Evolutionary conservation across 2,329 filamentous ascomycete species (phyloP), one percentile per base, ranked within the genome.

Genomic region (Cercospora sp.): DNA sequence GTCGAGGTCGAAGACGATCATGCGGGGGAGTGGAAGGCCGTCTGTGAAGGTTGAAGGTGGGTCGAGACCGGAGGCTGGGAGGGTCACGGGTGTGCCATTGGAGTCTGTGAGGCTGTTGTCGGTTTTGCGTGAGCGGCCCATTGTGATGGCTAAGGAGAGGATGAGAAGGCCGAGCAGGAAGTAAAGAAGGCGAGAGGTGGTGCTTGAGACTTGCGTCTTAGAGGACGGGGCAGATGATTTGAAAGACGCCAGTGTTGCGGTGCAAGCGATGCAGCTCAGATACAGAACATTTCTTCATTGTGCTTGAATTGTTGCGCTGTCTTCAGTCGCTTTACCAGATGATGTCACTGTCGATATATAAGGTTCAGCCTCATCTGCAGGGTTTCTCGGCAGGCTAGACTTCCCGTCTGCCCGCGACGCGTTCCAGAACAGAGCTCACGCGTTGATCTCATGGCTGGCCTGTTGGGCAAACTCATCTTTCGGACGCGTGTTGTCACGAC

Each of bases 1-100:
- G 84, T 98, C 94, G 70, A 98, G 88, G 79, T 98, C 95, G 82
- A 98, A 97, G 71, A 95, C 91, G 74, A 98, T 86, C 73, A 97
- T 86, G 69, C 90, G 89, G 0, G 94, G 94, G 1, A 97, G 86
- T 0, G 93, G 91, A 0, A 89, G 86, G 51, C 87, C 85, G 72
- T 90, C 88, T 69, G 81, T 87, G 80, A 90, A 88, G 12, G 87
- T 89, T 16, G 81, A 78, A 3, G 86, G 86, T 70, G 81, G 78
- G 39, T 75, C 72, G 5, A 79, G 75, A 23, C 76, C 75, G 23
- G 77, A 72, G 9, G 81, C 75, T 2, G 80, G 77, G 5, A 77
- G 76, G 7, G 78, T 78, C 3, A 77, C 77, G 39, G 79, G 76
- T 10, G 79, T 76, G 10, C 75, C 75, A 9, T 75, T 71, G 45